Evolutionary conservation across 108 stramenopile species (phyloP), one percentile per base, ranked within the genome.

Genomic region (Pseudonitzschia multistriata): DNA sequence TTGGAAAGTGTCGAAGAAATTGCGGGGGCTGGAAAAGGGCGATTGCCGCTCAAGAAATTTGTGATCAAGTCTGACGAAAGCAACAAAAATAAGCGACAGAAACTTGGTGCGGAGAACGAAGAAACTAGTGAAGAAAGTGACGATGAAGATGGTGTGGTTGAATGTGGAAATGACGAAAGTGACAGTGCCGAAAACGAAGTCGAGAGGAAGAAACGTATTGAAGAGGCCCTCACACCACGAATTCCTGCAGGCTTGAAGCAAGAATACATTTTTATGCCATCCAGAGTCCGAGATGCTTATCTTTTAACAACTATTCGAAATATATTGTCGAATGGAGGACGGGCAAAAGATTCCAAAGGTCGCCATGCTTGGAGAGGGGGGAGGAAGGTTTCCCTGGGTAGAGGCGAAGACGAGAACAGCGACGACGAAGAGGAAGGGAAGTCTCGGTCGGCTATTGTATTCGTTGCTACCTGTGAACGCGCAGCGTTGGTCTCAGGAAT

Each of bases 241-340:
- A 82, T 97, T 35, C 98, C 97, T 5, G 83, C 86, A 22, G 91
- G 93, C 11, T 69, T 97, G 30, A 85, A 81, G 31, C 96, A 97
- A 78, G 89, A 97, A 78, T 99, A 99, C 64, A 80, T 99, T 30
- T 97, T 99, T 75, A 95, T 97, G 92, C 98, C 95, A 21, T 82
- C 86, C 17, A 70, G 87, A 39, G 90, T 96, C 25, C 82, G 92
- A 8, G 91, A 92, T 77, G 91, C 91, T 29, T 94, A 96, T 65
- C 56, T 96, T 27, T 65, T 94, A 0, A 80, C 87, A 29, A 80
- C 86, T 0, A 78, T 94, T 68, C 87, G 93, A 42, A 81, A 79
- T 15, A 71, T 91, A 29, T 81, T 94, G 85, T 80, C 82, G 10
- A 78, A 91, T 63, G 93, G 90, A 49, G 93, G 93, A 68, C 73